A percentile compares a stretch with the other conserved stretches of the same genome.
phyloP scores from a whole-genome alignment of 495 filamentous ascomycete genomes.

The Mycothermus thermophilus region DNA sequence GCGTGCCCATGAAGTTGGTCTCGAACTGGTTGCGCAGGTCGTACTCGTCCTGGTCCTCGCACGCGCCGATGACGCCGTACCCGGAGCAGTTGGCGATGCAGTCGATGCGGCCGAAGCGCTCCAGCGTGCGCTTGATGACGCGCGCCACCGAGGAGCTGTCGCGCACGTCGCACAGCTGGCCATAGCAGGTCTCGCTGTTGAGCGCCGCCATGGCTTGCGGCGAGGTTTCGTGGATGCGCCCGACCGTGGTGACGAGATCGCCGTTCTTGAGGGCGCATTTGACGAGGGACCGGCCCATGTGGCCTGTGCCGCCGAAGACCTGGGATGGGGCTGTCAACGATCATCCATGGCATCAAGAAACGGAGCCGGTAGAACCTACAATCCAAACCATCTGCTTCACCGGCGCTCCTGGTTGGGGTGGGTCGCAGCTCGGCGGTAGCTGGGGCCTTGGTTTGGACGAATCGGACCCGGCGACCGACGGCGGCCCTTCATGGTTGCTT shows the following conservation, averaged over 20 bases:
- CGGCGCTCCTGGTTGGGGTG: constrained; percentile 57
- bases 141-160: constrained; percentile 60
- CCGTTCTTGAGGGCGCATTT: constrained; percentile 65
- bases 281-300: constrained; percentile 85
- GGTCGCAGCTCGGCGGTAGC: constrained; percentile 67
- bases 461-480: constrained; percentile 14
- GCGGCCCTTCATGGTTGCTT: constrained; percentile 14
- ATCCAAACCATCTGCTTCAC: constrained; percentile 70
- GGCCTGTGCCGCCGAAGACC: constrained; percentile 91
- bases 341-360: no score
- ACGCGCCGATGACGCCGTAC: constrained; percentile 88
- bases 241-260: constrained; percentile 81
- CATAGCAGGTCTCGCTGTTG: constrained; percentile 58
- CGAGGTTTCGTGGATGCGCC: constrained; percentile 68
- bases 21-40: constrained; percentile 94
- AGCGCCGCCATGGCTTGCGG: constrained; percentile 51
- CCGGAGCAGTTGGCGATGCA: constrained; percentile 83
- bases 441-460: constrained; percentile 24
- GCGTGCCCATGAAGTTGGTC: constrained; percentile 88
- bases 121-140: constrained; percentile 54
- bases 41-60: constrained; percentile 91
- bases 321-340: constrained; percentile 24
- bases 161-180: constrained; percentile 79
- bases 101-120: constrained; percentile 69
- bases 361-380: constrained; percentile 44